Evolutionary conservation across 2,329 filamentous ascomycete species (phyloP).

Genomic region (Botrytis fragariae): DNA sequence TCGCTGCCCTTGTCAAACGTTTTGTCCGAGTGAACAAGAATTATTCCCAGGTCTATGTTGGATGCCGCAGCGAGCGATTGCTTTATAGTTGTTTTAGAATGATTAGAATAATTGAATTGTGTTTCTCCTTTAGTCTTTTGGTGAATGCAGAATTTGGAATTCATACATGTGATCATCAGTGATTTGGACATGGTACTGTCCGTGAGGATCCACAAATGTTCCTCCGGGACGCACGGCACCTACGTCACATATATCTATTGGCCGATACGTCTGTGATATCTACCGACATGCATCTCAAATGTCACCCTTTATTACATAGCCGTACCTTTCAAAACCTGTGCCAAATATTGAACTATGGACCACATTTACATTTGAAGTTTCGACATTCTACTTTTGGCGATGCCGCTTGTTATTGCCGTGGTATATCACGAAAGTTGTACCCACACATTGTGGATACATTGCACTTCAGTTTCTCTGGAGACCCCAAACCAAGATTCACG

Average conservation of each 20-base stretch:
- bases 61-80: background rate
- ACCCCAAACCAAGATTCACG: slow-evolving; percentile 8
- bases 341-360: background rate
- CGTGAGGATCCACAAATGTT: background rate
- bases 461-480: background rate
- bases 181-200: background rate
- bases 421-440: background rate
- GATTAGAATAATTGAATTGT: background rate
- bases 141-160: background rate
- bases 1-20: background rate
- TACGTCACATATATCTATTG: background rate
- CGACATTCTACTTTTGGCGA: background rate
- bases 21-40: background rate
- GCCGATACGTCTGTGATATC: background rate
- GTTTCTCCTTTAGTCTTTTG: background rate
- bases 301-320: background rate
- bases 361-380: background rate
- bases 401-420: background rate
- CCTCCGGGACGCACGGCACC: background rate
- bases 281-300: background rate
- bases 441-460: background rate
- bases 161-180: background rate
- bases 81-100: background rate
- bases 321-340: background rate
- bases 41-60: background rate